phyloP scores from a whole-genome alignment of 768 basidiomycete genomes.

The Trametes sanguinea region DNA sequence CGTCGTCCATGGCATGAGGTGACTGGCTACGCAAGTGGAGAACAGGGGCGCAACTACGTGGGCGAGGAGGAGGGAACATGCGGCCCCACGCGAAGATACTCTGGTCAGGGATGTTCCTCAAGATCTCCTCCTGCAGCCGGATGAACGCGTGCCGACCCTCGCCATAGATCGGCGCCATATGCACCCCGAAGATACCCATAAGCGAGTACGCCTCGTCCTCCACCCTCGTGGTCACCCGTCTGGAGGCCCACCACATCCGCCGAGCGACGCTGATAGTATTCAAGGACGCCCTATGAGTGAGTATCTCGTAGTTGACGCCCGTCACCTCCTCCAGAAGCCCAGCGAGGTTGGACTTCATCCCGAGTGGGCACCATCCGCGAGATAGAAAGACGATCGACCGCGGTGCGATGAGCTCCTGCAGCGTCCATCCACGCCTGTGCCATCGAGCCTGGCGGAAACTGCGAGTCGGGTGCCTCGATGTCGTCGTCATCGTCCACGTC shows the following conservation, averaged over 20 bases:
- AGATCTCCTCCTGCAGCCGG: conserved; percentile 6
- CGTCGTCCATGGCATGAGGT: no score
- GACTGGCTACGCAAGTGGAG: no score
- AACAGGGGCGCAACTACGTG: no score
- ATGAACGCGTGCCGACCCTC: conserved; percentile 9
- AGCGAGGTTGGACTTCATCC: not conserved
- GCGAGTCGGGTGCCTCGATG: not conserved
- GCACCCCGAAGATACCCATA: conserved; percentile 2
- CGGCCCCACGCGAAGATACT: conserved; percentile 13
- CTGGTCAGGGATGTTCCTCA: conserved; percentile 7
- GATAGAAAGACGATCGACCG: not conserved
- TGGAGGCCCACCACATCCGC: conserved; percentile 12
- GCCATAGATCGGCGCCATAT: conserved; percentile 2
- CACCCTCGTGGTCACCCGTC: not conserved
- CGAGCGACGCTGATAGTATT: not conserved
- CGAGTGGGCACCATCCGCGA: not conserved
- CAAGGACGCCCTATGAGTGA: not conserved
- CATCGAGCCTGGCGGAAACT: conserved; percentile 1
- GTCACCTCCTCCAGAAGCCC: conserved; percentile 1
- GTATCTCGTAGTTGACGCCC: not conserved
- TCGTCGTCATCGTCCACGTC: conserved; percentile 10
- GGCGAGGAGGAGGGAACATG: no score
- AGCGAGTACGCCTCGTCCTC: conserved; percentile 17
- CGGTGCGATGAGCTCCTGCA: conserved; percentile 11
- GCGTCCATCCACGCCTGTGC: conserved; percentile 8